Conservation (phyloP, 176 grass and related monocot species). For the Otatea glauca region DNA sequence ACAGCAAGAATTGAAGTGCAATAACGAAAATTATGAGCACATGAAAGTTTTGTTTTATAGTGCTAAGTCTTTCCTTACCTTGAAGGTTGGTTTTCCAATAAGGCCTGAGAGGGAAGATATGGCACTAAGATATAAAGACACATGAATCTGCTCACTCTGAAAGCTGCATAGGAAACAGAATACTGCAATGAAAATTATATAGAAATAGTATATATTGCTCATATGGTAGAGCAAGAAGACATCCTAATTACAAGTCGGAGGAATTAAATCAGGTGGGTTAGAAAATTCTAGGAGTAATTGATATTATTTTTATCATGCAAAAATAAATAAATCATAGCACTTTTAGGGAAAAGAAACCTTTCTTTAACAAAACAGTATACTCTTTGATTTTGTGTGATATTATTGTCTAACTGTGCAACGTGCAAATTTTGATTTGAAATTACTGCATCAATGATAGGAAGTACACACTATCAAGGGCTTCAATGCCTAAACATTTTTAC, state of each 20-base stretch:
- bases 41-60: neutral
- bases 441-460: neutral
- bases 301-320: neutral
- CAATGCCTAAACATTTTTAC: neutral
- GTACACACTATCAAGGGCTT: neutral
- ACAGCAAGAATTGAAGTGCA: neutral
- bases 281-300: slow-evolving; percentile 9
- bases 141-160: slow-evolving; percentile 76
- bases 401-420: neutral
- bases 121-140: slow-evolving; percentile 87
- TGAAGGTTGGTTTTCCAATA: slow-evolving; percentile 69
- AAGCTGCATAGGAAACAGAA: slow-evolving; percentile 62
- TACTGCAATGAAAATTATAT: slow-evolving; percentile 36
- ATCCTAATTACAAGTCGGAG: neutral
- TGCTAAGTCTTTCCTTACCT: slow-evolving; percentile 49
- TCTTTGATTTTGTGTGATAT: neutral
- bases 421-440: neutral
- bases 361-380: neutral
- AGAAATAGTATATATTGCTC: neutral
- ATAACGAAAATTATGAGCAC: slow-evolving; percentile 1
- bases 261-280: neutral
- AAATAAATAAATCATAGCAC: neutral
- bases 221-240: neutral
- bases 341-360: neutral
- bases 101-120: slow-evolving; percentile 66